Evolutionary conservation across 1,139 yeast species (phyloP).

Genomic region (Neolecta irregularis): DNA sequence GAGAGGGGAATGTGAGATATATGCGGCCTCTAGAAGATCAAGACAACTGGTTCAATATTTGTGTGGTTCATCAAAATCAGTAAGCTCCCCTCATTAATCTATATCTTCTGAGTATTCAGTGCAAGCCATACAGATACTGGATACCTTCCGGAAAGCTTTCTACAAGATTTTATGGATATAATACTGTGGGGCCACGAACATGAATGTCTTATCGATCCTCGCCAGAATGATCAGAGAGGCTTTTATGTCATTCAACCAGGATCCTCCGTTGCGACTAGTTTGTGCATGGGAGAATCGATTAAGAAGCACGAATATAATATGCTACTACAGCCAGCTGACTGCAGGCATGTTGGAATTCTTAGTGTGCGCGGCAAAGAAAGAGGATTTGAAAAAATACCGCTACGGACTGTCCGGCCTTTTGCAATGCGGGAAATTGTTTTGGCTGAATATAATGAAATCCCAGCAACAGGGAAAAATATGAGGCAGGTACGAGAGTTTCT

Average conservation of each 20-base stretch:
- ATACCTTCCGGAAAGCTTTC: slow-evolving; percentile 65
- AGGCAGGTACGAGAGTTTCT: slow-evolving; percentile 48
- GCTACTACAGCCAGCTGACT: neutral
- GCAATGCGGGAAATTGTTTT: slow-evolving; percentile 51
- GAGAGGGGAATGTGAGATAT: slow-evolving; percentile 67
- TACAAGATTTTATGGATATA: slow-evolving; percentile 69
- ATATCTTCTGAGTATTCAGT: slow-evolving; percentile 23
- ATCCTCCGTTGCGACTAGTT: slow-evolving; percentile 81
- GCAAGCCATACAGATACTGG: slow-evolving; percentile 67
- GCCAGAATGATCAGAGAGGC: slow-evolving; percentile 46
- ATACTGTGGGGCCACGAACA: slow-evolving; percentile 98
- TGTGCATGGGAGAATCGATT: slow-evolving; percentile 70
- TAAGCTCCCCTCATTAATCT: slow-evolving; percentile 8
- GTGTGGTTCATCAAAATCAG: slow-evolving; percentile 85
- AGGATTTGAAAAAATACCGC: slow-evolving; percentile 45
- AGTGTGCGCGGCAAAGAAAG: slow-evolving; percentile 46
- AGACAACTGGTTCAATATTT: slow-evolving; percentile 64
- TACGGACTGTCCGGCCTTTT: slow-evolving; percentile 72
- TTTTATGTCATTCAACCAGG: slow-evolving; percentile 87
- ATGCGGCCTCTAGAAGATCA: slow-evolving; percentile 45
- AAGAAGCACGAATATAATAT: slow-evolving; percentile 38
- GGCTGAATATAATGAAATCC: slow-evolving; percentile 36
- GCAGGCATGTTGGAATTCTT: slow-evolving; percentile 43
- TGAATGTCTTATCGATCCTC: slow-evolving; percentile 69
- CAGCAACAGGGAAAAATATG: slow-evolving; percentile 50